Conservation (phyloP, 2,329 filamentous ascomycete species). For the Gnomoniopsis sp. region DNA sequence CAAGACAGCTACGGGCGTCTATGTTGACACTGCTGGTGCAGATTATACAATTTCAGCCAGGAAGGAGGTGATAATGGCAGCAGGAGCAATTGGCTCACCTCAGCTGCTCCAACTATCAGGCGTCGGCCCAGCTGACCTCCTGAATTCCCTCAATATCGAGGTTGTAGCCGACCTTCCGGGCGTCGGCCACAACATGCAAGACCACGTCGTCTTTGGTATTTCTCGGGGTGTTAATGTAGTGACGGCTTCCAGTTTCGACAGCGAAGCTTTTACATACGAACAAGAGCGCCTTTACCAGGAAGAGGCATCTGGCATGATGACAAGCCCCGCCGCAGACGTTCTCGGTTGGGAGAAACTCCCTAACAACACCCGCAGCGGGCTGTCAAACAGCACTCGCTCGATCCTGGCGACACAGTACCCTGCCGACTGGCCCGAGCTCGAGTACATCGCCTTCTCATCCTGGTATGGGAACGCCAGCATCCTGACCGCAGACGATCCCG, state of each 20-base stretch:
- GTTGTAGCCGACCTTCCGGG: constrained; percentile 23
- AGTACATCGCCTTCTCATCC: neutral
- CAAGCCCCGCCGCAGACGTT: neutral
- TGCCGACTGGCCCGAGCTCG: constrained; percentile 11
- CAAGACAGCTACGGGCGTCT: neutral
- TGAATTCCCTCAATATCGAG: constrained; percentile 27
- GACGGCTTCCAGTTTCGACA: neutral
- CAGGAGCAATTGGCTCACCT: constrained; percentile 37
- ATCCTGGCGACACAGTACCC: neutral
- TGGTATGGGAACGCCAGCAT: neutral
- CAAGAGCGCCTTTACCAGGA: neutral
- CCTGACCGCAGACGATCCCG: neutral
- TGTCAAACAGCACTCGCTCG: neutral
- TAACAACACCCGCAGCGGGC: neutral
- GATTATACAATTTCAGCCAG: neutral
- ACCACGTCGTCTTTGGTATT: neutral
- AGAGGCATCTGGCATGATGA: neutral
- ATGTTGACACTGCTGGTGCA: neutral
- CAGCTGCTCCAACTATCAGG: constrained; percentile 30
- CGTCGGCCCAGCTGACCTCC: neutral
- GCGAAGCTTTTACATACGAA: neutral
- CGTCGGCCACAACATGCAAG: constrained; percentile 18
- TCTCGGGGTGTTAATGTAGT: neutral
- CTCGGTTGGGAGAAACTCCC: neutral
- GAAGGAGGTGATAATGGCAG: constrained; percentile 39